A percentile compares a stretch with the other conserved stretches of the same genome.
phyloP scores from a whole-genome alignment of 164 flowering plant species.

The Tetracentron sinense region DNA sequence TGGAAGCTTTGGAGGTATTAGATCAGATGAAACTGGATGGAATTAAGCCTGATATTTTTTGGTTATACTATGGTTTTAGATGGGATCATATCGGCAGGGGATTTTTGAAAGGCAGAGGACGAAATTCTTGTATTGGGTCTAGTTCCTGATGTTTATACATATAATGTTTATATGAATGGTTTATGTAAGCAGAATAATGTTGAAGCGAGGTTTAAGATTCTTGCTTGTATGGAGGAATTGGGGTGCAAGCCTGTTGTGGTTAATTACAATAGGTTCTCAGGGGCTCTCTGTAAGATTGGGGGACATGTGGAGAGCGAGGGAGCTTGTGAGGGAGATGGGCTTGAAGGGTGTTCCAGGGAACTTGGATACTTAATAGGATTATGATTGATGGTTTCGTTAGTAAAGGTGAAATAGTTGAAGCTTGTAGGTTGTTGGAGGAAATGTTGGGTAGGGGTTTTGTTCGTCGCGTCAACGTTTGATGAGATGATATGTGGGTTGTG shows the following conservation, averaged over 20 bases:
- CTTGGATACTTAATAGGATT: conserved; percentile 38
- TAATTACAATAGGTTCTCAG: conserved; percentile 46
- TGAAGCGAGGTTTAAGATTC: conserved; percentile 46
- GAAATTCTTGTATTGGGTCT: conserved; percentile 76
- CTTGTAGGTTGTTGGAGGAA: conserved; percentile 40
- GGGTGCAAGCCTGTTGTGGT: conserved; percentile 59
- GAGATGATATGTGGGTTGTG: conserved; percentile 43
- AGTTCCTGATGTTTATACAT: conserved; percentile 64
- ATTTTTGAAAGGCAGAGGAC: conserved; percentile 49
- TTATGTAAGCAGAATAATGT: conserved; percentile 55
- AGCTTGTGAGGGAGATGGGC: conserved; percentile 42
- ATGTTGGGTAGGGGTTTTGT: conserved; percentile 31
- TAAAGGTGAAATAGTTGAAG: conserved; percentile 42
- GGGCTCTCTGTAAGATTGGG: conserved; percentile 36
- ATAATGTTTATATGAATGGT: conserved; percentile 58
- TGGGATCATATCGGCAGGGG: conserved; percentile 36
- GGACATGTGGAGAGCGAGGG: conserved; percentile 35
- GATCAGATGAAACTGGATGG: conserved; percentile 57
- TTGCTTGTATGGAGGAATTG: conserved; percentile 51
- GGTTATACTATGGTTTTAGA: conserved; percentile 55
- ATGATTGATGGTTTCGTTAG: conserved; percentile 44
- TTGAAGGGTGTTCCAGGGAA: conserved; percentile 38
- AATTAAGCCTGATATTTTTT: conserved; percentile 52
- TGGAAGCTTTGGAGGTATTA: conserved; percentile 49
- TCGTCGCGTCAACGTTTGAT: conserved; percentile 34